These are phyloP conservation scores for Boletus barrowsii DNA, from an alignment of 768 basidiomycete genomes.

Conservation along the genomic window DNA sequence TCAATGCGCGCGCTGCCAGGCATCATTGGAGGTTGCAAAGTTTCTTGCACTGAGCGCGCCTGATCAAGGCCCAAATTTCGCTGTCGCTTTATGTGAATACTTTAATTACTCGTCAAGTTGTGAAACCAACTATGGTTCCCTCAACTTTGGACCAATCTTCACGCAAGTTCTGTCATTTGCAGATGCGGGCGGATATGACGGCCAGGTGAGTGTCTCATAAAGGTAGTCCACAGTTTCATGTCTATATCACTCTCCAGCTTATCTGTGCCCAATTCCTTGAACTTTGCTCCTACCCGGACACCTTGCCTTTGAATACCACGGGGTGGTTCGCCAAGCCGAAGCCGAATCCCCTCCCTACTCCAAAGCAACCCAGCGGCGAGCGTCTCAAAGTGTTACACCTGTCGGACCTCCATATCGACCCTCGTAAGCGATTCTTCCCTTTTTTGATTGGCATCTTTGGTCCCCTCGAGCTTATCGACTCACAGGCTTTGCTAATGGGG, in stretches of 20 bases:
- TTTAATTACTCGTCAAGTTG: conserved; percentile 55
- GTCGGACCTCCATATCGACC: conserved; percentile 77
- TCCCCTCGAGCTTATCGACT: not conserved
- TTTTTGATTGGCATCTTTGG: not conserved
- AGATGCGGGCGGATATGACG: conserved; percentile 69
- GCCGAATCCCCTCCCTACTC: conserved; percentile 59
- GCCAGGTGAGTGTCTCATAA: conserved; percentile 45
- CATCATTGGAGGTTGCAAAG: conserved; percentile 59
- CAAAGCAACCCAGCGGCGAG: conserved; percentile 58
- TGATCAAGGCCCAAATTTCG: conserved; percentile 53
- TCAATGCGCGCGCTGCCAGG: conserved; percentile 58
- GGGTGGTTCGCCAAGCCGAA: conserved; percentile 78
- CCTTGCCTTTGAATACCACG: conserved; percentile 59
- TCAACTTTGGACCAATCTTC: conserved; percentile 54
- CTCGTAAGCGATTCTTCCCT: conserved; percentile 40
- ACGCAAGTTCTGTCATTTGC: conserved; percentile 73
- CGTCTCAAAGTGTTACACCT: conserved; percentile 70
- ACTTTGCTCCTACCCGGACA: conserved; percentile 54
- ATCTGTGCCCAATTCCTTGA: conserved; percentile 59
- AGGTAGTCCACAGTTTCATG: not conserved
- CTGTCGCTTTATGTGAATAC: conserved; percentile 57
- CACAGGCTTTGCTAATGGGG: conserved; percentile 62
- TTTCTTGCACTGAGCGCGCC: conserved; percentile 65
- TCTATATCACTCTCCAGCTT: conserved; percentile 33
- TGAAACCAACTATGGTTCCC: conserved; percentile 42